Evolutionary conservation across 2,329 filamentous ascomycete genomes (phyloP), one percentile per base, ranked within the genome.

Genomic region (Colletotrichum eremochloae): DNA sequence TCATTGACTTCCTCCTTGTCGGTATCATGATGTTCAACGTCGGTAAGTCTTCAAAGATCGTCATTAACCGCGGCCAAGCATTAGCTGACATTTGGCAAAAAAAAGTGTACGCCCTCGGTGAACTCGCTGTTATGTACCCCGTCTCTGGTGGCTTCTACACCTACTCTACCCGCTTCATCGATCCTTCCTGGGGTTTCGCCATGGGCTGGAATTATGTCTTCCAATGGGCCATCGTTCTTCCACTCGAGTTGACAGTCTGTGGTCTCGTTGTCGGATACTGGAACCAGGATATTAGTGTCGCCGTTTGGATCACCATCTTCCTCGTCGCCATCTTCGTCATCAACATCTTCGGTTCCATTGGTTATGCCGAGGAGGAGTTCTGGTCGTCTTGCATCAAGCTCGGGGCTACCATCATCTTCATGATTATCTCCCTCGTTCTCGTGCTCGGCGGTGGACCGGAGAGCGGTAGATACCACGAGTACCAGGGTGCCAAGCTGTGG

Each of bases 101-200:
- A 20, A 50, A n/a, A 72, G 79, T 90, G 72, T 88, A 88, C 76
- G 89, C 89, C 64, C 85, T 91, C 58, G 89, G 88, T 75, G 89
- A 91, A 78, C 80, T 91, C 66, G 88, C 89, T 69, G 86, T 90
- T 75, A 86, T 91, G 83, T 91, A 87, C 72, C 89, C 89, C 20
- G 85, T 91, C 77, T 89, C 88, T 76, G 89, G 89, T 79, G 88
- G 88, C 74, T 91, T 91, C 84, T 90, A 89, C 77, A 88, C 87
- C 29, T 91, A 90, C 80, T 88, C 86, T 42, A 84, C 84, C 68
- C 88, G 89, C 60, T 91, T 91, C 77, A 87, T 91, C 73, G 89
- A 90, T 76, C 89, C 89, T 18, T 87, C 89, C 0, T 90, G 88
- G 84, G 86, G 86, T 72, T 88, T 88, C 68, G 86, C 86, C 71